Conservation (phyloP, 306 rosid genomes). For the Quercus berberidifolia region DNA sequence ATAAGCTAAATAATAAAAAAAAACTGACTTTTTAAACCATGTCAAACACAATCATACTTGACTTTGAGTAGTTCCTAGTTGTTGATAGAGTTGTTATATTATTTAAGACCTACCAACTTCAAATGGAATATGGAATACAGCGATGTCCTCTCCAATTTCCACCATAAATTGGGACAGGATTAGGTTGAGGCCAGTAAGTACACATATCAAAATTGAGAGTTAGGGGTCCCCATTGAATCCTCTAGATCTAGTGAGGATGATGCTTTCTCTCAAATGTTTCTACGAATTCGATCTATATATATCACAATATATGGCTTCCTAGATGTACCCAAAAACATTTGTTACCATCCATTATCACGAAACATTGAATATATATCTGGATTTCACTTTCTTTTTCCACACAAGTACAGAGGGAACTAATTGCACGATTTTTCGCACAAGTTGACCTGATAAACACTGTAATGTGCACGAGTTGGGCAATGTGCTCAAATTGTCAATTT, state of each 20-base stretch:
- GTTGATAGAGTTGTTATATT: background rate
- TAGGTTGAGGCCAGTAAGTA: slow-evolving; percentile 16
- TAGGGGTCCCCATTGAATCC: slow-evolving; percentile 5
- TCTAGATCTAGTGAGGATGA: background rate
- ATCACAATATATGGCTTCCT: background rate
- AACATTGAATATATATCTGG: no score
- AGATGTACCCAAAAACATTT: background rate
- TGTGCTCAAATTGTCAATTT: no score
- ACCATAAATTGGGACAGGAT: background rate
- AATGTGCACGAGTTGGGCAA: no score
- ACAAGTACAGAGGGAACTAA: no score
- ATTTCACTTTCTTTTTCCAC: no score
- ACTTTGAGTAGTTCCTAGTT: no score
- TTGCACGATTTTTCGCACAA: no score
- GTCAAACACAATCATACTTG: background rate
- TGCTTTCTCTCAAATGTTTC: background rate
- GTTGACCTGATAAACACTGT: no score
- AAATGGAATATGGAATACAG: slow-evolving; percentile 44
- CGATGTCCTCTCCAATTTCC: slow-evolving; percentile 19
- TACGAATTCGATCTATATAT: background rate
- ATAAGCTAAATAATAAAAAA: no score
- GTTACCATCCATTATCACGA: background rate
- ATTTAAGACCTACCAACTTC: background rate
- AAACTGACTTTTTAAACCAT: no score
- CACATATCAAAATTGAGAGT: background rate